A percentile compares a stretch with the other conserved stretches of the same genome.
Evolutionary conservation across 2,329 filamentous ascomycete genomes (phyloP).

Genomic region (Arthrobotrys pseudoclavata): DNA sequence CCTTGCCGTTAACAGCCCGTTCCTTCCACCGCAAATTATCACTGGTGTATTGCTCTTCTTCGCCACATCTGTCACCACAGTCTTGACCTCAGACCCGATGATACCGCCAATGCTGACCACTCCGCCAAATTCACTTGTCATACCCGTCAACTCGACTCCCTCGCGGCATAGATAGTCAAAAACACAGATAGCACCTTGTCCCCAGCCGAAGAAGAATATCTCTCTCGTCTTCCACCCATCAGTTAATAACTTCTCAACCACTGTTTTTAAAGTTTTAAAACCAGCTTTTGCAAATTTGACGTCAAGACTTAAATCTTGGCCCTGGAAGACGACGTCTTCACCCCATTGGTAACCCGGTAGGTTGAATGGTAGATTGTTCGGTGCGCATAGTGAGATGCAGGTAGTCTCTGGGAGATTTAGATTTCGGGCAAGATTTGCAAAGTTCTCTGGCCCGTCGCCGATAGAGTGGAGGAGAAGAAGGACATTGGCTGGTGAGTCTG

Average conservation of each 20-base stretch:
- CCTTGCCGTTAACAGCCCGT: conserved; percentile 73
- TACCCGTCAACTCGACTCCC: conserved; percentile 27
- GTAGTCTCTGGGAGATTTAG: conserved; percentile 82
- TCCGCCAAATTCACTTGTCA: conserved; percentile 70
- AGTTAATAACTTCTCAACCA: conserved; percentile 68
- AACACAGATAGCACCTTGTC: conserved; percentile 73
- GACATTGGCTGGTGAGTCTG: conserved; percentile 73
- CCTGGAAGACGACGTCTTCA: conserved; percentile 71
- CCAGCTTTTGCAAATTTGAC: conserved; percentile 72
- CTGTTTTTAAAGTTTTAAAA: conserved; percentile 68
- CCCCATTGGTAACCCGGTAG: conserved; percentile 76
- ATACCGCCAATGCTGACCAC: conserved; percentile 75
- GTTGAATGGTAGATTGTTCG: conserved; percentile 77
- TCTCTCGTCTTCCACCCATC: conserved; percentile 69
- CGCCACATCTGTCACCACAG: conserved; percentile 66
- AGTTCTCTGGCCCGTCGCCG: conserved; percentile 79
- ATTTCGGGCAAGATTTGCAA: conserved; percentile 77
- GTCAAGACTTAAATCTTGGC: conserved; percentile 68
- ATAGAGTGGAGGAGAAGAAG: conserved; percentile 87
- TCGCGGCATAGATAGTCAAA: conserved; percentile 65
- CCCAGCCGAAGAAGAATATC: conserved; percentile 72
- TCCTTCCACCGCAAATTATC: conserved; percentile 73
- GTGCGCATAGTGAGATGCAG: conserved; percentile 80
- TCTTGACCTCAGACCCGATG: conserved; percentile 71
- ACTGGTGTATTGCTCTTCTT: conserved; percentile 75